Conservation (phyloP, 2,329 filamentous ascomycete genomes). For the Aspergillus intermedius region DNA sequence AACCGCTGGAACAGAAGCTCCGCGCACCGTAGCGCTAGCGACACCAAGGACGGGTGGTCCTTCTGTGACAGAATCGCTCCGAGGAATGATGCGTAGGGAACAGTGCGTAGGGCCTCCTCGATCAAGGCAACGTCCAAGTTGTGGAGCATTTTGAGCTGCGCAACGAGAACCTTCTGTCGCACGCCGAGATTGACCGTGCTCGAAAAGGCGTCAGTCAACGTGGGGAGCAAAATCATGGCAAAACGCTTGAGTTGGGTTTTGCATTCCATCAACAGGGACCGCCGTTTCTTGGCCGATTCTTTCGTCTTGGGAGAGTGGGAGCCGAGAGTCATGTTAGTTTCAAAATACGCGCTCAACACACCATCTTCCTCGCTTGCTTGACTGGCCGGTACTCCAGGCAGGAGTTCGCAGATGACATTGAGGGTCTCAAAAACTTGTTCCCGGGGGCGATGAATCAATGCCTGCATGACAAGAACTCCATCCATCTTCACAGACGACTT, state of each 20-base stretch:
- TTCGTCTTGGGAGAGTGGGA: constrained; percentile 34
- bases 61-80: constrained; percentile 93
- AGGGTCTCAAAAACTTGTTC: constrained; percentile 97
- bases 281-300: constrained; percentile 65
- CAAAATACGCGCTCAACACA: constrained; percentile 39
- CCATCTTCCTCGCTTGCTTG: constrained; percentile 47
- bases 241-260: constrained; percentile 84
- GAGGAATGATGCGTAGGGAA: constrained; percentile 92
- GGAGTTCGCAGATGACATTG: constrained; percentile 91
- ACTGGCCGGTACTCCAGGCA: constrained; percentile 65
- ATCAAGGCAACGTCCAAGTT: constrained; percentile 84
- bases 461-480: constrained; percentile 97
- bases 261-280: constrained; percentile 77
- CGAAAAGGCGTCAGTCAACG: constrained; percentile 91
- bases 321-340: constrained; percentile 38
- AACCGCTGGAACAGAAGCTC: constrained; percentile 80
- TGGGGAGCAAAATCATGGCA: constrained; percentile 86
- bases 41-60: constrained; percentile 81
- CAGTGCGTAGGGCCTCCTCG: constrained; percentile 73
- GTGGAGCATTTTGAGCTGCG: constrained; percentile 97
- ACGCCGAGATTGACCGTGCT: constrained; percentile 95
- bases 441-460: constrained; percentile 86
- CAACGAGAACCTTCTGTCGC: constrained; percentile 86
- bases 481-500: constrained; percentile 62
- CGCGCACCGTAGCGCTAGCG: constrained; percentile 79